Percentiles rank a stretch among this genome's conserved stretches.
phyloP scores from a whole-genome alignment of 257 asterid species.

The Fraxinus pennsylvanica region DNA sequence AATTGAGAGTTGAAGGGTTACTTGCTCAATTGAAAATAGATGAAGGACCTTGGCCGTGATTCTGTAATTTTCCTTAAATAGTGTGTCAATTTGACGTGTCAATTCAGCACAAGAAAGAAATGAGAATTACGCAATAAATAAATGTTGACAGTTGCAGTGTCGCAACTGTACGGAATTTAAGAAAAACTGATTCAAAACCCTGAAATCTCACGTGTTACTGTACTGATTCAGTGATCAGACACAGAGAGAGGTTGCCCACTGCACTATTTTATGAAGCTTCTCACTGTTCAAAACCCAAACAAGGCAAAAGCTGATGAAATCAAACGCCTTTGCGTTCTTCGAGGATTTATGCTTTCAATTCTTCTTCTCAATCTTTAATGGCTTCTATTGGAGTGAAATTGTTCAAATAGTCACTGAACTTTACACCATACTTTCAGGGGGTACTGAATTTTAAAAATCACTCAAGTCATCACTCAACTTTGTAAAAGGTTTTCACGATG shows the following conservation, averaged over 20 bases:
- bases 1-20: too few species aligned
- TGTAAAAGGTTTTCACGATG: too few species aligned
- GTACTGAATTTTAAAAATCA: too few species aligned
- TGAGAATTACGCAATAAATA: conserved; percentile 21
- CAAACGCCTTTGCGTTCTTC: conserved; percentile 1
- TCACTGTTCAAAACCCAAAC: conserved; percentile 21
- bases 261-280: conserved; percentile 27
- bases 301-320: conserved; percentile 27
- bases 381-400: too few species aligned
- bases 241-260: conserved; percentile 28
- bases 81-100: not conserved
- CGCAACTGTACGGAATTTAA: conserved; percentile 22
- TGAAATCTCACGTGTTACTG: conserved; percentile 23
- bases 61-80: not conserved
- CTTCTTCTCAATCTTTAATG: not conserved
- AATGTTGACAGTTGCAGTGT: conserved; percentile 23
- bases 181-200: conserved; percentile 15
- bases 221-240: conserved; percentile 10
- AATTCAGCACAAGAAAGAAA: not conserved
- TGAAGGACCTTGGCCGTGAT: not conserved
- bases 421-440: too few species aligned
- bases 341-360: not conserved
- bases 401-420: too few species aligned
- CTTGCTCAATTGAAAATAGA: too few species aligned
- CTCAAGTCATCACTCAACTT: too few species aligned